Evolutionary conservation across 1,139 yeast species (phyloP).

Genomic region (Candida neerlandica): DNA sequence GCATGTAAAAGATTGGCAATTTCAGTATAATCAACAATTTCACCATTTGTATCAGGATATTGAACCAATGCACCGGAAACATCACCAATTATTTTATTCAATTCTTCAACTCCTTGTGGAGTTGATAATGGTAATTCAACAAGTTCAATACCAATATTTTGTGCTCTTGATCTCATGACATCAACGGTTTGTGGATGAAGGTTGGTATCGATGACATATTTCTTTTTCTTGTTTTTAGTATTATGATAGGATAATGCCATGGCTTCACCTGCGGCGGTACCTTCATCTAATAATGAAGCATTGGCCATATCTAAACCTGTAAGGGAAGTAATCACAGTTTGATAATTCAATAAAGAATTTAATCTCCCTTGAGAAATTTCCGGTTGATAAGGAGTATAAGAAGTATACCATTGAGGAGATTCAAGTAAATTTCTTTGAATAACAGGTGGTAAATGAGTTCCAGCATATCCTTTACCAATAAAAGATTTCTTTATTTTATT

Average conservation of each 20-base stretch:
- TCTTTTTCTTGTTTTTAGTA: conserved; percentile 64
- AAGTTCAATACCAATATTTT: conserved; percentile 69
- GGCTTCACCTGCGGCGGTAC: conserved; percentile 98
- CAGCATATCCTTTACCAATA: conserved; percentile 94
- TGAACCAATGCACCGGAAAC: conserved; percentile 86
- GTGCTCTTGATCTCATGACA: conserved; percentile 79
- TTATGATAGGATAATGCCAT: conserved; percentile 81
- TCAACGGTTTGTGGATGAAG: conserved; percentile 86
- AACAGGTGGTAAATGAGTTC: conserved; percentile 87
- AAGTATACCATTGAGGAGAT: conserved; percentile 97
- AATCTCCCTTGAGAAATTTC: conserved; percentile 97
- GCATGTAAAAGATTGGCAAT: conserved; percentile 69
- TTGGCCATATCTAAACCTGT: conserved; percentile 94
- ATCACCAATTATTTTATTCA: conserved; percentile 38
- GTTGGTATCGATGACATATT: conserved; percentile 72
- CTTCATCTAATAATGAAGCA: conserved; percentile 93
- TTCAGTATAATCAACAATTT: conserved; percentile 54
- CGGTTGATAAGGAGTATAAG: conserved; percentile 97
- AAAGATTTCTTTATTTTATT: conserved; percentile 72
- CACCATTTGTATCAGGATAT: conserved; percentile 89
- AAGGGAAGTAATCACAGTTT: conserved; percentile 83
- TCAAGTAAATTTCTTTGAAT: conserved; percentile 90
- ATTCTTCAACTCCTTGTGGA: conserved; percentile 43
- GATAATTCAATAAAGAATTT: conserved; percentile 86
- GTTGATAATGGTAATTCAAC: conserved; percentile 59